These are phyloP conservation scores for Evansstolkia leycettana DNA, from an alignment of 495 filamentous ascomycete species.

Conservation along the genomic window DNA sequence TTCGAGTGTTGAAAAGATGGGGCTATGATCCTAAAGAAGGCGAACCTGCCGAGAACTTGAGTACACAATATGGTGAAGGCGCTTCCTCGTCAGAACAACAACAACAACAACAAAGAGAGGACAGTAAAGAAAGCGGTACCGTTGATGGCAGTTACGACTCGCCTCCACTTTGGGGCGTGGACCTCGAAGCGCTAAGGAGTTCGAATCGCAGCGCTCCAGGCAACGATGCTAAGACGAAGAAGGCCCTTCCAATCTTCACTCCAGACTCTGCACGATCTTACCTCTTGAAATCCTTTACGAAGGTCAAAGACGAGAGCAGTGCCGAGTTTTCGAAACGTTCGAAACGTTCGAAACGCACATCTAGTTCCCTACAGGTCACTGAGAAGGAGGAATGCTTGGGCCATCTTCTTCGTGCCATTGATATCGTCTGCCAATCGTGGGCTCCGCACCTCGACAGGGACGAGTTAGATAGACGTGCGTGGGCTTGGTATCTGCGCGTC, in stretches of 20 bases:
- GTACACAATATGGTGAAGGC: conserved; percentile 4
- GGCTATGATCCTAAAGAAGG: conserved; percentile 56
- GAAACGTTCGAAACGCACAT: conserved; percentile 5
- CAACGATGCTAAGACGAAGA: conserved; percentile 2
- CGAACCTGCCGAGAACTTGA: conserved; percentile 11
- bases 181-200: conserved; percentile 52
- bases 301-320: conserved; percentile 1
- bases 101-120: no score
- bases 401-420: conserved; percentile 50
- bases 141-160: no score
- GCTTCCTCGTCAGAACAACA: no score
- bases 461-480: conserved; percentile 63
- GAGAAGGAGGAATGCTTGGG: conserved; percentile 58
- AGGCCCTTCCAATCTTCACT: conserved; percentile 49
- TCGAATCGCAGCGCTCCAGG: conserved; percentile 15
- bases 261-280: conserved; percentile 44
- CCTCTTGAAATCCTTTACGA: conserved; percentile 22
- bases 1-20: conserved; percentile 62
- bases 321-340: not conserved
- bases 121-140: no score
- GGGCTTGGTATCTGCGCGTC: conserved; percentile 68
- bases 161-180: conserved; percentile 64
- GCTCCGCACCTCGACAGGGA: conserved; percentile 35
- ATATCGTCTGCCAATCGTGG: conserved; percentile 63
- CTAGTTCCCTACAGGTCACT: conserved; percentile 24